Base-by-base conservation (phyloP, 2,329 filamentous ascomycete species). In the Cladosporium sp. region DNA sequence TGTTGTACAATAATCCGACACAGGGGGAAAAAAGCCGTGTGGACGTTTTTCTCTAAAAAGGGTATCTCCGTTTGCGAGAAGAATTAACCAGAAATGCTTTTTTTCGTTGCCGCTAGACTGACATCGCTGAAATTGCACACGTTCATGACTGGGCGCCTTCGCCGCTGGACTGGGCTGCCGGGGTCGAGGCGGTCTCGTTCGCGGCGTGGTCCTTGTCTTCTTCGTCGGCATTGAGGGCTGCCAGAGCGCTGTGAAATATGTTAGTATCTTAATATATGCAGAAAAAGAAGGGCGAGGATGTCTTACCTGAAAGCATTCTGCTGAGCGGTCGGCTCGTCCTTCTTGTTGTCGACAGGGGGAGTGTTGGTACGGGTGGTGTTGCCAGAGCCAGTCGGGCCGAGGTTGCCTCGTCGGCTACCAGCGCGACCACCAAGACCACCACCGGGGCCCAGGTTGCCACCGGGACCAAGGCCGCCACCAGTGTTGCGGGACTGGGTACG, bases 281-380 rank as follows among this genome's bases (percentile, higher is more conserved):
- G n/a, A n/a, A 5, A 45, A 25, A 9, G 5, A 15, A 22, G 7
- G n/a, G 3, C 1, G 11, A 9, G 18, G 16, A 18, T 25, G 4
- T 60, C 85, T 78, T 82, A 96, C 91, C 89, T 92, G 76, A 95
- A 98, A 60, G 91, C 85, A 76, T 98, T 98, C 59, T 84, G 82
- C 64, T 70, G 67, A 27, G 86, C 86, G 53, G 82, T 85, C 59
- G 82, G 76, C 69, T 84, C 82, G 55, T 78, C 76, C 61, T 79
- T 76, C 63, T 78, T 77, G 63, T 82, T 81, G 61, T 77, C 75
- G 19, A 77, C 76, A 39, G 90, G 87, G 49, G 91, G 91, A 42
- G 92, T 97, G 62, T 87, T 88, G 50, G 89, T 94, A 59, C 93
- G 84, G 53, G 91, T 96, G 49, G 89, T 94, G 59, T 85, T 82